Conservation (phyloP, 202 grass and related monocot species). For the Zoysia matrella region DNA sequence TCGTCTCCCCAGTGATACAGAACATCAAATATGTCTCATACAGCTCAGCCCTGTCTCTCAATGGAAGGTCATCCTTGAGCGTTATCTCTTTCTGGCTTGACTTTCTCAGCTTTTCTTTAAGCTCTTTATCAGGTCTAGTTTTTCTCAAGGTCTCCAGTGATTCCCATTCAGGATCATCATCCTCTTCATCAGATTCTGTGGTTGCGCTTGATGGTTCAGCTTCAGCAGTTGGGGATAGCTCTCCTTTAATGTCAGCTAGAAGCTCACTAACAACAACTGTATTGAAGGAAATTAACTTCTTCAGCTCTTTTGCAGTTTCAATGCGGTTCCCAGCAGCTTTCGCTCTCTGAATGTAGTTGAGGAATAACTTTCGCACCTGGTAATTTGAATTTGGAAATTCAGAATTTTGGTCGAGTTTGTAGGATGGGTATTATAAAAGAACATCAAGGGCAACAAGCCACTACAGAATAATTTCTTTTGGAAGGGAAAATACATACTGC, state of each 20-base stretch:
- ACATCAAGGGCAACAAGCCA: constrained; percentile 31
- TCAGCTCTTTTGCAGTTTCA: constrained; percentile 91
- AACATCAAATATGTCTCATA: constrained; percentile 88
- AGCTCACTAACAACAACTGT: constrained; percentile 79
- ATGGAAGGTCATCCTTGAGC: constrained; percentile 82
- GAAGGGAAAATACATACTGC: constrained; percentile 58
- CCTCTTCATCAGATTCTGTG: constrained; percentile 51
- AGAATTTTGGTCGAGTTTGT: constrained; percentile 26
- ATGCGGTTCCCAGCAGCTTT: constrained; percentile 74
- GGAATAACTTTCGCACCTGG: constrained; percentile 79
- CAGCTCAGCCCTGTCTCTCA: constrained; percentile 84
- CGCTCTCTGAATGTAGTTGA: constrained; percentile 78
- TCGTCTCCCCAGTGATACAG: constrained; percentile 86
- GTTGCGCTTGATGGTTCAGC: constrained; percentile 48
- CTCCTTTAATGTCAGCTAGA: constrained; percentile 90
- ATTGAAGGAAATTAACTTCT: constrained; percentile 92
- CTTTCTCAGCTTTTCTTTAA: constrained; percentile 61
- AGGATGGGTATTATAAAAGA: constrained; percentile 28
- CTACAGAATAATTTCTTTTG: not conserved
- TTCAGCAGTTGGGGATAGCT: constrained; percentile 55
- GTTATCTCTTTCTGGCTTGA: constrained; percentile 92
- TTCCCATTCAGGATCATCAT: constrained; percentile 77
- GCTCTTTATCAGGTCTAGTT: constrained; percentile 62
- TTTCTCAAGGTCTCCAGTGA: constrained; percentile 79
- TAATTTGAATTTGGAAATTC: constrained; percentile 41